Evolutionary conservation across 106 monocot species (phyloP).

Genomic region (Apostasia ramifera): DNA sequence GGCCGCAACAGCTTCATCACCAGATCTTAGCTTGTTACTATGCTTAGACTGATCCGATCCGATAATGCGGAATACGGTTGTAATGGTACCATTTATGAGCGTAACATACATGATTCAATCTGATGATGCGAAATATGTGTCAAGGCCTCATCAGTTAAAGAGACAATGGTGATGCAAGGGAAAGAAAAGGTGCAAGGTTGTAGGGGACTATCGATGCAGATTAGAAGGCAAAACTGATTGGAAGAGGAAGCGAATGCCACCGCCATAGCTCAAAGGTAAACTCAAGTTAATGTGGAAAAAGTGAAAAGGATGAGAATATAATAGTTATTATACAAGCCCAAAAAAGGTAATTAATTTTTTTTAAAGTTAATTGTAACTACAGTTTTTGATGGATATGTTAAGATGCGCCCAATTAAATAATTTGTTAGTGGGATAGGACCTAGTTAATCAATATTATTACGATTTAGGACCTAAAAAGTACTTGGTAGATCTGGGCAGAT

Average conservation of each 20-base stretch:
- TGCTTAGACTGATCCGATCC: conserved; percentile 7
- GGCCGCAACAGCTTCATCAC: conserved; percentile 39
- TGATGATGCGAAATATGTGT: conserved; percentile 1
- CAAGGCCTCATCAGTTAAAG: no score
- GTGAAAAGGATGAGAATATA: background rate
- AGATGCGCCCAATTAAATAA: no score
- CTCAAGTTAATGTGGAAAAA: background rate
- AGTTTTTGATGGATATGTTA: no score
- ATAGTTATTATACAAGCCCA: no score
- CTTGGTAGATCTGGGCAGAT: no score
- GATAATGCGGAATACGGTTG: background rate
- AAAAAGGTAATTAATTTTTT: no score
- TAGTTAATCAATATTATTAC: no score
- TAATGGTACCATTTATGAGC: no score
- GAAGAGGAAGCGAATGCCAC: conserved; percentile 18
- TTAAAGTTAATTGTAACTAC: no score
- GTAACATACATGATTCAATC: no score
- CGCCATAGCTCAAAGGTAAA: conserved; percentile 4
- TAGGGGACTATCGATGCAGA: background rate
- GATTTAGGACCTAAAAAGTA: no score
- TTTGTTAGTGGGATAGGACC: no score
- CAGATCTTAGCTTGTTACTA: conserved; percentile 35
- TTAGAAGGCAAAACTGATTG: conserved; percentile 9
- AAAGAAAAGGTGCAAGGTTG: conserved; percentile 1
- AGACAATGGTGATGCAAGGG: background rate